phyloP scores from a whole-genome alignment of 1,139 yeast species.

The Magnusiomyces suaveolens region DNA sequence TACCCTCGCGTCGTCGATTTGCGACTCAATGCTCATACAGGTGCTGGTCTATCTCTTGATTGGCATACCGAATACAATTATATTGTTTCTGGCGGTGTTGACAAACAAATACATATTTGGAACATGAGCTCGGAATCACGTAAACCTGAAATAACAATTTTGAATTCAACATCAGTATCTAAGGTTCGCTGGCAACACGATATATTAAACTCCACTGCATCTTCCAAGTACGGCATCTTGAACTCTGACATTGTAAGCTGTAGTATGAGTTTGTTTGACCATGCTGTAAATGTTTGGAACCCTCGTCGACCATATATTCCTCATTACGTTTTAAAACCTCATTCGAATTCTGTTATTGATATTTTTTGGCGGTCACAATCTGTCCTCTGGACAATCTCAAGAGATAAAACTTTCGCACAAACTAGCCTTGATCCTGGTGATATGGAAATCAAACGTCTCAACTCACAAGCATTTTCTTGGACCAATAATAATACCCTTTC shows the following conservation, averaged over 20 bases:
- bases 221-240: conserved; percentile 16
- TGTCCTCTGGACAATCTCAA: conserved; percentile 44
- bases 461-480: conserved; percentile 50
- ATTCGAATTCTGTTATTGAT: conserved; percentile 43
- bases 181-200: conserved; percentile 59
- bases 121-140: conserved; percentile 42
- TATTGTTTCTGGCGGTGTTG: conserved; percentile 88
- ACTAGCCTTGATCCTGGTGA: conserved; percentile 47
- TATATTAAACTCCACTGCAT: conserved; percentile 12
- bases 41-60: conserved; percentile 79
- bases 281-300: conserved; percentile 64
- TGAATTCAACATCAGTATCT: conserved; percentile 67
- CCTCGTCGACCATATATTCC: conserved; percentile 70
- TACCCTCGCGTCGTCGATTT: conserved; percentile 42
- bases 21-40: conserved; percentile 80
- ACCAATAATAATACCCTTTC: conserved; percentile 42
- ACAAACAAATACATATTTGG: conserved; percentile 75
- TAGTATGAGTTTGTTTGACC: conserved; percentile 61
- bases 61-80: conserved; percentile 83
- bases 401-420: conserved; percentile 45
- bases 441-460: conserved; percentile 45
- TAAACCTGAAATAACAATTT: conserved; percentile 61
- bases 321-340: conserved; percentile 49
- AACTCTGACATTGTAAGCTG: conserved; percentile 57
- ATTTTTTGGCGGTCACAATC: conserved; percentile 42